phyloP scores from a whole-genome alignment of 148 eudicot genomes.

The Simmondsia chinensis region DNA sequence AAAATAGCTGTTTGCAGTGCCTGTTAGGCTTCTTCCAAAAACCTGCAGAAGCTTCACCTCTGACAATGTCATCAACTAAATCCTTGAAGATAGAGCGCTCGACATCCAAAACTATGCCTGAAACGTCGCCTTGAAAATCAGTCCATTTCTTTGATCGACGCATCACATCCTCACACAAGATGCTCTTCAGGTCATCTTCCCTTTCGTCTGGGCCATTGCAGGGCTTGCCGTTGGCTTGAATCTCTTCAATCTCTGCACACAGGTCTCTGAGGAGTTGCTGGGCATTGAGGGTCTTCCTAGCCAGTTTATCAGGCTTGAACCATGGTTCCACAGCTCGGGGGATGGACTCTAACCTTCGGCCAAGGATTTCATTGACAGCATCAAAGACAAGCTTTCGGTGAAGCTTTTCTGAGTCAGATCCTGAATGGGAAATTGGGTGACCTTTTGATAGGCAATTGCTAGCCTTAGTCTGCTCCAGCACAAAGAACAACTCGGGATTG shows the following conservation, averaged over 20 bases:
- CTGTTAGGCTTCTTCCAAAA: slow-evolving; percentile 28
- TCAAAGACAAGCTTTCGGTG: slow-evolving; percentile 85
- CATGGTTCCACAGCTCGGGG: slow-evolving; percentile 49
- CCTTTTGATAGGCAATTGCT: slow-evolving; percentile 38
- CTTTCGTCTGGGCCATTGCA: slow-evolving; percentile 43
- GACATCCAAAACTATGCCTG: slow-evolving; percentile 58
- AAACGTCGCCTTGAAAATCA: slow-evolving; percentile 41
- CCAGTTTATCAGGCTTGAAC: slow-evolving; percentile 36
- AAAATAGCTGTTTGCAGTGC: slow-evolving; percentile 52
- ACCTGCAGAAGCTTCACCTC: slow-evolving; percentile 41
- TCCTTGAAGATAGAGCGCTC: slow-evolving; percentile 86
- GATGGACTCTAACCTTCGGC: slow-evolving; percentile 35
- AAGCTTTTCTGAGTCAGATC: slow-evolving; percentile 30
- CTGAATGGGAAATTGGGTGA: slow-evolving; percentile 16
- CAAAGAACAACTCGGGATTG: slow-evolving; percentile 70
- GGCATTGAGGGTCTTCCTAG: slow-evolving; percentile 50
- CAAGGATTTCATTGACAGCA: slow-evolving; percentile 71
- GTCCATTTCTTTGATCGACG: slow-evolving; percentile 50
- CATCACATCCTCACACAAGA: slow-evolving; percentile 67
- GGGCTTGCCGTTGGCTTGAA: slow-evolving; percentile 26
- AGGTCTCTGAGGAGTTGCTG: slow-evolving; percentile 75
- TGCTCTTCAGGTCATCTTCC: slow-evolving; percentile 52
- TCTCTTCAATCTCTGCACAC: slow-evolving; percentile 64
- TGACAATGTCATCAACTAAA: slow-evolving; percentile 61
- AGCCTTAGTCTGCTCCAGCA: slow-evolving; percentile 76